Evolutionary conservation across 140 eudicot genomes (phyloP), one percentile per base, ranked within the genome.

Genomic region (Cichorium intybus): DNA sequence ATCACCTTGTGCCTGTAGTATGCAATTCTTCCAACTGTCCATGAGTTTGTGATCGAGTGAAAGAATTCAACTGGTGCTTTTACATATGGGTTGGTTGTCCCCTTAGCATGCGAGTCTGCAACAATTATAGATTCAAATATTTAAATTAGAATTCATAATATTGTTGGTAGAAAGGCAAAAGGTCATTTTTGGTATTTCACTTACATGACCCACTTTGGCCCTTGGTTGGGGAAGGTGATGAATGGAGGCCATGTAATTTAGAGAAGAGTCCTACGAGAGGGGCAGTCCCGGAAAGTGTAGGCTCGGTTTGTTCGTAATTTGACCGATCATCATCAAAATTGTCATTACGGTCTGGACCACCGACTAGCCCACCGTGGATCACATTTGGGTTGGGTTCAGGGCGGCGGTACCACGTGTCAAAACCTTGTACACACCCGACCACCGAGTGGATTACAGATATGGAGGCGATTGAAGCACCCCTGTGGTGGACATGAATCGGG

Each of bases 201-300:
- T 73, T 56, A 84, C 90, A 66, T 75, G 80, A 73, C 56, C 53
- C 58, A 28, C 66, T 21, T 6, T 71, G 65, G 20, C 60, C 66
- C 75, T 68, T 60, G 34, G 71, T 61, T 50, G 64, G 24, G 22
- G 74, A 16, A 33, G 85, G 80, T 24, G 53, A 68, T 24, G 77
- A 76, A 46, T 55, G 56, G 41, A 79, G 66, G 49, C 73, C 60
- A 7, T 76, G 78, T 55, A 93, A 47, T 78, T 74, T 89, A 56
- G 84, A 57, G 81, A 93, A 80, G 58, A 93, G 87, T 35, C 99
- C 99, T 14, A 93, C 54, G 26, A 93, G 95, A 71, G 99, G 95
- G 31, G 97, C 97, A 9, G 95, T 79, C 16, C 90, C 95, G 17
- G 95, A 78, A 24, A 70, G 43, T 15, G 95, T 88, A 7, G 99